phyloP scores from a whole-genome alignment of 352 stramenopile genomes.

The Phytopythium mirpurense region DNA sequence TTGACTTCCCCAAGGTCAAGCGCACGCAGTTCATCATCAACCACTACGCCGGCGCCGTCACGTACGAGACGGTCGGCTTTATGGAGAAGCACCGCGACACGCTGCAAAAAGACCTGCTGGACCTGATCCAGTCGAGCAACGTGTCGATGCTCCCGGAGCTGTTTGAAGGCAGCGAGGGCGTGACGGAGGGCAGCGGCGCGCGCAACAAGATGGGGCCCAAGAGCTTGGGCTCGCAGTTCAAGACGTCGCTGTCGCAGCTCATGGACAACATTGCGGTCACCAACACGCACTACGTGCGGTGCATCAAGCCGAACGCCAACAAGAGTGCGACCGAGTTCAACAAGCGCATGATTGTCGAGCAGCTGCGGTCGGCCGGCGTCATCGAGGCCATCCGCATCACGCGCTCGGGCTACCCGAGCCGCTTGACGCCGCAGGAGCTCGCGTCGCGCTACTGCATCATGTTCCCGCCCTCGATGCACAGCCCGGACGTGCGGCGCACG shows the following conservation, averaged over 20 bases:
- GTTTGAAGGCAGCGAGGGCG: constrained; percentile 59
- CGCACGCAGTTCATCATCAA: constrained; percentile 93
- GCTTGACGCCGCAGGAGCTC: constrained; percentile 83
- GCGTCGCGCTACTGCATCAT: constrained; percentile 85
- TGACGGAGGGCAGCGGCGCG: constrained; percentile 25
- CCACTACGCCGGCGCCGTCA: constrained; percentile 94
- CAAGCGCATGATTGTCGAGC: constrained; percentile 89
- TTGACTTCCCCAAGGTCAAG: constrained; percentile 86
- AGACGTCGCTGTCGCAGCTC: constrained; percentile 69
- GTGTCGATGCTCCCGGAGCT: constrained; percentile 61
- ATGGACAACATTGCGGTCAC: constrained; percentile 87
- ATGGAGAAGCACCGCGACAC: constrained; percentile 96
- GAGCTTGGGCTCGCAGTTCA: constrained; percentile 83
- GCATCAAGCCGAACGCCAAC: constrained; percentile 88
- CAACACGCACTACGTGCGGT: constrained; percentile 86
- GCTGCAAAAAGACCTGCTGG: constrained; percentile 93
- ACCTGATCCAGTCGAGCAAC: constrained; percentile 76
- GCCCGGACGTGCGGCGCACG: constrained; percentile 64
- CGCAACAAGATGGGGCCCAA: constrained; percentile 59
- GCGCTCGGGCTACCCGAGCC: constrained; percentile 87
- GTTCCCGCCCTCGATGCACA: constrained; percentile 87
- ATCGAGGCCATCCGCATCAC: constrained; percentile 92
- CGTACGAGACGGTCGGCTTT: constrained; percentile 93
- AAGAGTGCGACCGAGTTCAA: constrained; percentile 85
- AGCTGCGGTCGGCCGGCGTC: constrained; percentile 88